phyloP scores from a whole-genome alignment of 371 early-diverging fungal genomes.

The Mortierella sp. region DNA sequence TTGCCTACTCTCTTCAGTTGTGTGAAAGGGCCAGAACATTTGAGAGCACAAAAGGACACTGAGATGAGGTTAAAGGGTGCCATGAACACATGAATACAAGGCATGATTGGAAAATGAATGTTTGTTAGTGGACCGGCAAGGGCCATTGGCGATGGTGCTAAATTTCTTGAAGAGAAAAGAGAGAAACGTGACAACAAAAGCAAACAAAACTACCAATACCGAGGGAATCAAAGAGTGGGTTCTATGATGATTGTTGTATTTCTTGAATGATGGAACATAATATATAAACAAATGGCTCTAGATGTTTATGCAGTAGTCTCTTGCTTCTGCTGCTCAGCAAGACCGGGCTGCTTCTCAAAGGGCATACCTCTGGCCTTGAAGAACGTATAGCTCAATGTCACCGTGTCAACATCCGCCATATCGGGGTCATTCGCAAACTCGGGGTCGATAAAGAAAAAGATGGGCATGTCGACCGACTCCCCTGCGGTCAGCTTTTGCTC shows the following conservation, averaged over 20 bases:
- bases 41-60: background rate
- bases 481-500: conserved; percentile 93
- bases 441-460: conserved; percentile 99
- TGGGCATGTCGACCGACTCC: conserved; percentile 99
- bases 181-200: background rate
- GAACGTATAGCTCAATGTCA: conserved; percentile 95
- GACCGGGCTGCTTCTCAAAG: conserved; percentile 53
- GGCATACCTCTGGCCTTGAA: conserved; percentile 78
- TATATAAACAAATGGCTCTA: background rate
- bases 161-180: too few relatives aligned
- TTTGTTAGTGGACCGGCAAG: too few relatives aligned
- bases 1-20: background rate
- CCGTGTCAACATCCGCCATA: conserved; percentile 95
- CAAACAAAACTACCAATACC: too few relatives aligned
- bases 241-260: background rate
- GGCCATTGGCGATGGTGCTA: too few relatives aligned
- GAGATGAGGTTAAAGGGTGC: background rate
- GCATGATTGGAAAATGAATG: background rate
- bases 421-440: conserved; percentile 96
- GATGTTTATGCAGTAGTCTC: background rate
- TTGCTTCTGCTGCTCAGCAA: conserved; percentile 25
- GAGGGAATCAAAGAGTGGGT: background rate
- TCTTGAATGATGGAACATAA: background rate
- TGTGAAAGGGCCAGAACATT: background rate
- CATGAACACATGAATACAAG: background rate